These are phyloP conservation scores for Lepidium aucheri DNA, from an alignment of 345 rosid genomes.

Conservation along the genomic window DNA sequence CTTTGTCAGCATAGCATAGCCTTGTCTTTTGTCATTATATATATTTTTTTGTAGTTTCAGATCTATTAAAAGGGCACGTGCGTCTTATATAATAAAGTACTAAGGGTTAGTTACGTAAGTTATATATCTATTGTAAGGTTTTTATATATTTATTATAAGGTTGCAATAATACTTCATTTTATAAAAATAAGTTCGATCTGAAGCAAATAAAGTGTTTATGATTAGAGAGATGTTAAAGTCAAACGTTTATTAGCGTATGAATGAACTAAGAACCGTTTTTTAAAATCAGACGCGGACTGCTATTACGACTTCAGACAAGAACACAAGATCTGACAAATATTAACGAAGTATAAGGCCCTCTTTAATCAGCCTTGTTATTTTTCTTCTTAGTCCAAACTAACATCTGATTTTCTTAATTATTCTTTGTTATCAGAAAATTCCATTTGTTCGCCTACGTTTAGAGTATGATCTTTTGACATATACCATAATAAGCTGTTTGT, in stretches of 20 bases:
- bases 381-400: neutral
- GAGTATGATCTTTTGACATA: neutral
- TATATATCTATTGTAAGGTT: neutral
- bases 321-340: conserved; percentile 16
- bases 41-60: neutral
- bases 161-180: too few species aligned
- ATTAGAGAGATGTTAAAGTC: neutral
- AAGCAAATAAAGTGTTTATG: too few species aligned
- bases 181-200: too few species aligned
- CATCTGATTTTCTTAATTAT: neutral
- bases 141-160: too few species aligned
- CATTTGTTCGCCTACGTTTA: neutral
- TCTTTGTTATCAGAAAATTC: neutral
- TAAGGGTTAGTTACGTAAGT: neutral
- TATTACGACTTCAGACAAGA: conserved; percentile 13
- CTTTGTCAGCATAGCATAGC: neutral
- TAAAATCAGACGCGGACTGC: conserved; percentile 20
- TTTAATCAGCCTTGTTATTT: conserved; percentile 3
- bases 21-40: neutral
- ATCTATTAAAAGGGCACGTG: conserved; percentile 1
- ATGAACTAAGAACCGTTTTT: conserved; percentile 3
- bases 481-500: too few species aligned
- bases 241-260: conserved; percentile 18
- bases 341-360: neutral
- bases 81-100: neutral